Base-by-base conservation (phyloP, 805 yeast species). In the Hanseniaspora valbyensis region DNA sequence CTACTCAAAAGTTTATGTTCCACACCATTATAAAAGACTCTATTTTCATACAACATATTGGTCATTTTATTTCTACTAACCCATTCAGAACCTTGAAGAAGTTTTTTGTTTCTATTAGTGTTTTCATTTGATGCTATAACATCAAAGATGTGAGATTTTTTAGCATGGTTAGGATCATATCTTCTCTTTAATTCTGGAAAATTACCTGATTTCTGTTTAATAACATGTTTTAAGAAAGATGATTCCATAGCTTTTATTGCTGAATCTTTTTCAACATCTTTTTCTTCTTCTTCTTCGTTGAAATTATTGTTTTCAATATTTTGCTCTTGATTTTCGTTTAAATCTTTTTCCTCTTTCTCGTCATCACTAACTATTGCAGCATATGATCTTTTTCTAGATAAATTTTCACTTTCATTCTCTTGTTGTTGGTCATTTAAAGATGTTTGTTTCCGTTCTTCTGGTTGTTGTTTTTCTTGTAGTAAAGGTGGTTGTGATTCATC, bases 61-160 rank as follows among this genome's bases (percentile, higher is more conserved):
- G 64, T 54, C 34, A 79, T 62, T 39, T 66, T 65, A 26, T 68
- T 70, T 52, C 74, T 67, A 43, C 76, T 72, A 0, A 78, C 73
- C 14, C 60, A 57, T 9, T 70, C 67, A 8, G 80, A 69, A 1
- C 73, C 73, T 41, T 72, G 71, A 45, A 76, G 71, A 30, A 80
- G 66, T 59, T 79, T 79, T 54, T 74, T 73, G 9, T 83, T 83
- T 49, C 83, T 66, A 57, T 79, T 79, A 0, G 76, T 66, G 1
- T 66, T 60, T 18, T 68, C 65, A 4, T 71, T 70, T 2, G 59
- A 54, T 1, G 61, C 55, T 7, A 59, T 56, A 3, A 42, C 26
- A 2, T 60, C 61, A 42, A 56, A 65, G 8, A 62, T 53, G 5
- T 44, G 7, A 4, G 50, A 34, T 13, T 33, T 32, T 1, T 40